Evolutionary conservation across 805 yeast species (phyloP), one percentile per base, ranked within the genome.

Genomic region (Kodamaea fukazawae): DNA sequence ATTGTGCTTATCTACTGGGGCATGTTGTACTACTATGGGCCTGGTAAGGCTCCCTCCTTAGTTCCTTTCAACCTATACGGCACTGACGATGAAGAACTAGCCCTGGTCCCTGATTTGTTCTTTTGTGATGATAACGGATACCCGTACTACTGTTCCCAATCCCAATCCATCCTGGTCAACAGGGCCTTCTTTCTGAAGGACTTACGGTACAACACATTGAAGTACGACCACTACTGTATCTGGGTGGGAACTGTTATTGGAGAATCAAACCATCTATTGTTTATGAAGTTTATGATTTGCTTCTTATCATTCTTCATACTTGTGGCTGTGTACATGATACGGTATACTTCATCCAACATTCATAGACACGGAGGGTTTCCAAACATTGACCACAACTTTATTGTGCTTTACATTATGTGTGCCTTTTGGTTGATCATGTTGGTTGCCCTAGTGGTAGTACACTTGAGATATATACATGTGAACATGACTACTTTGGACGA

Each of bases 171-270:
- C 22, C 87, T 86, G 53, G 70, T 81, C 1, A 74, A 78, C 17
- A 67, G 96, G 37, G 58, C 85, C 0, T 91, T 79, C 48, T 96
- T 86, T 54, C 81, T 89, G 29, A 67, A 75, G 3, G 68, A 73
- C 35, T 37, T 63, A 38, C 72, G 70, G 2, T 53, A 60, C 16
- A 87, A 95, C 54, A 78, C 89, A 0, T 79, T 86, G 0, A 70
- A 74, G 42, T 83, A 86, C 69, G 98, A 90, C 60, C 98, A 90
- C 57, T 83, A 72, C 52, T 90, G 98, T 56, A 54, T 78, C 0
- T 88, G 87, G 83, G 60, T 91, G 0, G 95, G 95, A 1, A 57
- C 72, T 0, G 76, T 79, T 4, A 76, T 90, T 32, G 96, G 96
- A 0, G 73, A 75, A 43, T 57, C 64, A 28, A 90, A 91, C 59